Base-by-base conservation (phyloP, 1,139 yeast species). In the Scheffersomyces titani region DNA sequence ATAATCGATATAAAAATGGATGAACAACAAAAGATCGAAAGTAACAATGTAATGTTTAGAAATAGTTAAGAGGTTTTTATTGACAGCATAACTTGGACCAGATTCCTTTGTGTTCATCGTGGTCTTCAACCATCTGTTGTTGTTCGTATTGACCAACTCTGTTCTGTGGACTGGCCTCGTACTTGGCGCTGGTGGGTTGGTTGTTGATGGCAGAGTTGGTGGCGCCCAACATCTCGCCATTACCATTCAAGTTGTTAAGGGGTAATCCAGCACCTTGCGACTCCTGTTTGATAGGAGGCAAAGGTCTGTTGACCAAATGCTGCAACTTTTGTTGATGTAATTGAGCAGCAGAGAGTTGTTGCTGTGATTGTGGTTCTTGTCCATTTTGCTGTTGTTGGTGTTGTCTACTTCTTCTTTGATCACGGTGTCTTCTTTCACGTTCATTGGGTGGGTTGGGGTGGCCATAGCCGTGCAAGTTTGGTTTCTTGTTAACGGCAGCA, bases 381-480 rank as follows among this genome's bases (percentile, higher is more conserved):
- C 51, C 52, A 19, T 57, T 59, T 52, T 67, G 71, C 47, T 65
- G 69, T 51, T 69, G 73, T 56, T 72, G 77, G 58, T 74, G 78
- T 58, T 76, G 80, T 67, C 79, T 74, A 56, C 71, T 70, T 69
- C 80, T 75, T 68, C 81, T 73, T 67, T 74, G 79, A 53, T 75
- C 80, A 57, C 81, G 74, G 59, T 81, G 85, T 51, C 73, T 70
- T 57, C 73, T 63, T 50, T 69, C 73, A 21, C 73, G 59, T 36
- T 68, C 73, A 56, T 70, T 68, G 24, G 83, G 83, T 44, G 83
- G 83, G 63, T 76, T 78, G 52, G 83, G 84, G 68, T 83, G 83
- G 30, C 97, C 97, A 70, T 92, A 92, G 47, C 97, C 97, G 73
- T 92, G 97, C 67, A 92, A 79, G 71, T 92, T 92, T 52, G 97